Evolutionary conservation across 2,329 filamentous ascomycete species (phyloP).

Genomic region (Colletotrichum simmondsii): DNA sequence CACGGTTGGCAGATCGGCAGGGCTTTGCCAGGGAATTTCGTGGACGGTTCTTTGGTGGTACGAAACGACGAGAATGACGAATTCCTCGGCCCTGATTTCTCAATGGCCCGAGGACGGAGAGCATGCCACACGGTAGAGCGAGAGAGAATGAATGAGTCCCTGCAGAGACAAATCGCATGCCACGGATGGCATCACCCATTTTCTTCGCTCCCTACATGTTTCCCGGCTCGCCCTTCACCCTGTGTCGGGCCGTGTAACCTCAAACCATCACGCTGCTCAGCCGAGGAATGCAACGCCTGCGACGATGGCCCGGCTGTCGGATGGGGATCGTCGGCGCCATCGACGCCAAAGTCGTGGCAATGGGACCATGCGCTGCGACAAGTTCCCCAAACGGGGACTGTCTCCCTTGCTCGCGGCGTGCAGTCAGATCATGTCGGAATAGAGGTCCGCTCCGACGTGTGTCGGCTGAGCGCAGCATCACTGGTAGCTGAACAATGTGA

Average conservation of each 20-base stretch:
- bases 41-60: too few species aligned
- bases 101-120: too few species aligned
- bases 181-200: background rate
- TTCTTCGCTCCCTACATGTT: background rate
- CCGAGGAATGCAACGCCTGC: background rate
- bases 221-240: background rate
- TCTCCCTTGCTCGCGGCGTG: background rate
- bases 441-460: background rate
- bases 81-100: too few species aligned
- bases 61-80: too few species aligned
- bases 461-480: background rate
- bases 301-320: slow-evolving; percentile 11
- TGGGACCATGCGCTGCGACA: slow-evolving; percentile 26
- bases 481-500: background rate
- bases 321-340: slow-evolving; percentile 12
- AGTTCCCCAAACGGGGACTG: background rate
- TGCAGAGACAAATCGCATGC: background rate
- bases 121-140: too few species aligned
- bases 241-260: slow-evolving; percentile 14
- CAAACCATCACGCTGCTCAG: background rate
- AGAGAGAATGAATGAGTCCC: background rate
- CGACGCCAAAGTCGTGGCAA: slow-evolving; percentile 16
- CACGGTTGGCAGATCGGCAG: background rate
- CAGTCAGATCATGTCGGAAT: background rate
- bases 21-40: background rate